Evolutionary conservation across 78 protist species (phyloP).

Genomic region (Dictyostelium capitatum): DNA sequence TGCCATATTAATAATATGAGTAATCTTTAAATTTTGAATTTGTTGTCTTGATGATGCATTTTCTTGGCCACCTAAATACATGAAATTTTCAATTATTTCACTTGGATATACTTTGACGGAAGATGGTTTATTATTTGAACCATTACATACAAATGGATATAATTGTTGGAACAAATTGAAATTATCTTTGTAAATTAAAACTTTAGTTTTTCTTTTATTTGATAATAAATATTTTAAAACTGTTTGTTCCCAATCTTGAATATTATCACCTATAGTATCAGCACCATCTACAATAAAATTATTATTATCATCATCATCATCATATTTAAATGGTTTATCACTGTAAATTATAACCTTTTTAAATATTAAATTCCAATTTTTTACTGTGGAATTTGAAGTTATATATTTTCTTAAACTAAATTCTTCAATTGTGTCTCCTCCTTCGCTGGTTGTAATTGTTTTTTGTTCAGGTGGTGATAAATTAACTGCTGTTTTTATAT

Average conservation of each 20-base stretch:
- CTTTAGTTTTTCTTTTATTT: conserved; percentile 1
- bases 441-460: background rate
- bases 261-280: too few relatives aligned
- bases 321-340: background rate
- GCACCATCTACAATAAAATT: too few relatives aligned
- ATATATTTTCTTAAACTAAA: conserved; percentile 48
- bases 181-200: conserved; percentile 13
- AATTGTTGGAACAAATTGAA: conserved; percentile 1
- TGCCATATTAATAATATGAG: conserved; percentile 84
- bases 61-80: conserved; percentile 60
- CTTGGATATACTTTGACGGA: conserved; percentile 35
- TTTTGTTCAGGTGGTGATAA: conserved; percentile 40
- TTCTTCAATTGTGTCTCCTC: background rate
- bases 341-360: background rate
- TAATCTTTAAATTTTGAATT: conserved; percentile 57
- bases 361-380: conserved; percentile 47
- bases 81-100: conserved; percentile 53
- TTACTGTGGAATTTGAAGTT: background rate
- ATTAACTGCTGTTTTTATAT: conserved; percentile 16
- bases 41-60: conserved; percentile 29
- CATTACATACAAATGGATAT: conserved; percentile 57
- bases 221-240: conserved; percentile 3
- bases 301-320: too few relatives aligned
- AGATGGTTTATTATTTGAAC: too few relatives aligned
- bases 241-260: conserved; percentile 10